Evolutionary conservation across 129 eudicot species (phyloP), one percentile per base, ranked within the genome.

Genomic region (Helianthus tuberosus): DNA sequence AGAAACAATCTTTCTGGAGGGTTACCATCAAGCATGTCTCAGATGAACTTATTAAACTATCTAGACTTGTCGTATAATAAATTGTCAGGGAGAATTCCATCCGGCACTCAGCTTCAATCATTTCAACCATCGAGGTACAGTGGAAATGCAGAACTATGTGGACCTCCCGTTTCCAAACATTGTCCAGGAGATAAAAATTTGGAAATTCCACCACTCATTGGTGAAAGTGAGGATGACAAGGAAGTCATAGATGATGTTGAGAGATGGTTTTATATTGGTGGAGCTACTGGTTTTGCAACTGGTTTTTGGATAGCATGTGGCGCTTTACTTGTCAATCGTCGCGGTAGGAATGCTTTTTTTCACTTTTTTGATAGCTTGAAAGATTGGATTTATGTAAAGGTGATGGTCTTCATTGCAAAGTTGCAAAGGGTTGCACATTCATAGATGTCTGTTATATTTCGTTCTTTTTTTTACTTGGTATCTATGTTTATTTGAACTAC

Each of bases 21-120:
- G 5, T 71, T 81, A 16, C 85, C 85, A 5, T 5, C 41, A 54
- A 54, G 78, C 70, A 38, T 81, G 48, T 67, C 73, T n/a, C 9
- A 27, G 3, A 29, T 81, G 60, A 57, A 3, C 9, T 66, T 0
- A 6, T 23, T 76, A 8, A 44, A 27, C 11, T 38, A 68, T 32
- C 49, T 75, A 60, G 80, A 81, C 54, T 6, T 81, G 47, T 81
- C 81, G 12, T 47, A 53, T 35, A 81, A 81, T 29, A 71, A 64
- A 41, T 47, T 81, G n/a, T 71, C 75, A 10, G 85, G 78, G 11
- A 66, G 62, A 76, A 77, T 76, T 11, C 85, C 85, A 36, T 16
- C 66, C 2, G 17, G 81, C 44, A 81, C 58, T 13, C 85, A 76
- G 36, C 55, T 81, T 2, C 81, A 76, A 14, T 76, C 74, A 20